Evolutionary conservation across 139 green algal species (phyloP).

Genomic region (Nannochloris sp.): DNA sequence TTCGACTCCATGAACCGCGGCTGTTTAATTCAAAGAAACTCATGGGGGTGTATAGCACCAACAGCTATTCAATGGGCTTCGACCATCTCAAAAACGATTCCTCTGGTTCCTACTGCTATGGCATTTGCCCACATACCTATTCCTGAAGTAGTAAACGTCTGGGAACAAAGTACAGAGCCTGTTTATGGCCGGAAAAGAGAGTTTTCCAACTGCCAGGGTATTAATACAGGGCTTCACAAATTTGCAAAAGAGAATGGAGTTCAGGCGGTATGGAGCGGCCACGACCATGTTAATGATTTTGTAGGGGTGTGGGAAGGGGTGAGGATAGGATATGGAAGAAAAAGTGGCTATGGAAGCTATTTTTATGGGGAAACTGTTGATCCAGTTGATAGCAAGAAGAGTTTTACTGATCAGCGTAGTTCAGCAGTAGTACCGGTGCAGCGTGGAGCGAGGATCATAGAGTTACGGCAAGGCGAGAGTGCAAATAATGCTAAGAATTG

Average conservation of each 20-base stretch:
- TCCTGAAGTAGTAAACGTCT: slow-evolving; percentile 2
- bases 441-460: neutral
- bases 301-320: neutral
- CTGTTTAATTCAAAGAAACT: slow-evolving; percentile 21
- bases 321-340: slow-evolving; percentile 10
- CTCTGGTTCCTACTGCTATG: slow-evolving; percentile 6
- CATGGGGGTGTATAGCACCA: slow-evolving; percentile 28
- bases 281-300: slow-evolving; percentile 43
- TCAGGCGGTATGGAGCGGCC: slow-evolving; percentile 17
- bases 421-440: too few species aligned
- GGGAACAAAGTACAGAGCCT: too few species aligned
- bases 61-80: slow-evolving; percentile 23
- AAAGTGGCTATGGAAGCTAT: slow-evolving; percentile 5
- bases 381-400: too few species aligned
- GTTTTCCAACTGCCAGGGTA: slow-evolving; percentile 16
- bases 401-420: too few species aligned
- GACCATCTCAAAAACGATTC: neutral
- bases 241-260: slow-evolving; percentile 4
- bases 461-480: neutral
- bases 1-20: slow-evolving; percentile 22
- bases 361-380: neutral
- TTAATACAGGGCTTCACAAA: slow-evolving; percentile 18
- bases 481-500: neutral
- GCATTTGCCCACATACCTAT: slow-evolving; percentile 43
- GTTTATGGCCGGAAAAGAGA: slow-evolving; percentile 15